These are phyloP conservation scores for Russula foetens DNA, from an alignment of 768 basidiomycete genomes.

Conservation along the genomic window DNA sequence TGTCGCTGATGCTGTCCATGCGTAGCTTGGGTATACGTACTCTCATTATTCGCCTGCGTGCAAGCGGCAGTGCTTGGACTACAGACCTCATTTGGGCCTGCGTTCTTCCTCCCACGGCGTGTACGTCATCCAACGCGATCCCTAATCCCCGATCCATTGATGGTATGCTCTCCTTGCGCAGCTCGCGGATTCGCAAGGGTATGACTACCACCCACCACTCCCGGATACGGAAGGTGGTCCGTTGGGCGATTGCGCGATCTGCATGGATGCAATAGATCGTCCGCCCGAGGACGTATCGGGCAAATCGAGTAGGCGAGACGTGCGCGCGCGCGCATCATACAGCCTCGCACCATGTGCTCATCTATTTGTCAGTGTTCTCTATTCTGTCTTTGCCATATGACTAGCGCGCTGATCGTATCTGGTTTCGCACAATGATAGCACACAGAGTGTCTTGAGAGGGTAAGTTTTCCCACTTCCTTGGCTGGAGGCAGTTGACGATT, in stretches of 20 bases:
- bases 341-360: slow-evolving; percentile 87
- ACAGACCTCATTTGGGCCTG: slow-evolving; percentile 70
- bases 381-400: neutral
- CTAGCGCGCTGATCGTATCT: neutral
- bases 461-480: slow-evolving; percentile 26
- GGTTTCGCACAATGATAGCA: slow-evolving; percentile 40
- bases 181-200: slow-evolving; percentile 52
- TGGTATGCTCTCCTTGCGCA: slow-evolving; percentile 26
- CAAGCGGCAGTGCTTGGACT: slow-evolving; percentile 58
- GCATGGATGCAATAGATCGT: slow-evolving; percentile 72
- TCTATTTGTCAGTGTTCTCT: slow-evolving; percentile 57
- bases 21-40: slow-evolving; percentile 57
- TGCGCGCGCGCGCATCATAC: slow-evolving; percentile 32
- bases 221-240: slow-evolving; percentile 68
- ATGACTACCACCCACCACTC: slow-evolving; percentile 82
- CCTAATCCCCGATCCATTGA: neutral
- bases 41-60: slow-evolving; percentile 51
- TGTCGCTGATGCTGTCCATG: neutral
- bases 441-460: slow-evolving; percentile 79
- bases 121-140: neutral
- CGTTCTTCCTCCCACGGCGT: slow-evolving; percentile 59
- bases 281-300: slow-evolving; percentile 31
- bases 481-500: neutral
- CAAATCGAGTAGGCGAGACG: slow-evolving; percentile 8
- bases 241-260: slow-evolving; percentile 85